phyloP scores from a whole-genome alignment of 78 protist genomes.

The Planoprotostelium fungivorum region DNA sequence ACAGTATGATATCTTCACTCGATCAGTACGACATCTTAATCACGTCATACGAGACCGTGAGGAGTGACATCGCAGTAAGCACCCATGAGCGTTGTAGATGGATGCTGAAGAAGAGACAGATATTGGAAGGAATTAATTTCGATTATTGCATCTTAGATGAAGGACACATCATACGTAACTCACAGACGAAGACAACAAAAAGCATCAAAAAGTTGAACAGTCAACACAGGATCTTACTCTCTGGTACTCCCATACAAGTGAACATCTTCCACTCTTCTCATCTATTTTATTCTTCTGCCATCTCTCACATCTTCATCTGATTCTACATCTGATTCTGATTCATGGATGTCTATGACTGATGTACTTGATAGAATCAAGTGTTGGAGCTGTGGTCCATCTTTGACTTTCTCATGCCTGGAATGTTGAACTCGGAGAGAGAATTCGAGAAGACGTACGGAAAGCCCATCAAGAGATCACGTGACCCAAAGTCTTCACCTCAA shows the following conservation, averaged over 20 bases:
- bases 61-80: slow-evolving; percentile 56
- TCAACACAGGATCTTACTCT: slow-evolving; percentile 87
- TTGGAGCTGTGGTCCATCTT: slow-evolving; percentile 95
- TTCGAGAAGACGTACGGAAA: slow-evolving; percentile 59
- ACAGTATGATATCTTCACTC: too few relatives aligned
- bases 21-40: slow-evolving; percentile 49
- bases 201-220: slow-evolving; percentile 71
- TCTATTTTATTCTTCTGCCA: too few relatives aligned
- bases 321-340: too few relatives aligned
- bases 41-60: slow-evolving; percentile 77
- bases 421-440: slow-evolving; percentile 40
- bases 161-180: slow-evolving; percentile 92
- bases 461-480: slow-evolving; percentile 64
- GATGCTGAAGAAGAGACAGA: background rate
- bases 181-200: slow-evolving; percentile 57
- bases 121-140: slow-evolving; percentile 33
- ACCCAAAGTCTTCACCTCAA: slow-evolving; percentile 31
- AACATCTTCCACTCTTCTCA: background rate
- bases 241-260: slow-evolving; percentile 94
- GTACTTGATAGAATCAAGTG: slow-evolving; percentile 86
- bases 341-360: too few relatives aligned
- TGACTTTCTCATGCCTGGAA: slow-evolving; percentile 94
- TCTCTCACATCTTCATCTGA: too few relatives aligned
- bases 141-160: slow-evolving; percentile 93
- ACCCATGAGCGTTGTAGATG: background rate